Evolutionary conservation across 306 rosid species (phyloP), one percentile per base, ranked within the genome.

Genomic region (Corylus americana): DNA sequence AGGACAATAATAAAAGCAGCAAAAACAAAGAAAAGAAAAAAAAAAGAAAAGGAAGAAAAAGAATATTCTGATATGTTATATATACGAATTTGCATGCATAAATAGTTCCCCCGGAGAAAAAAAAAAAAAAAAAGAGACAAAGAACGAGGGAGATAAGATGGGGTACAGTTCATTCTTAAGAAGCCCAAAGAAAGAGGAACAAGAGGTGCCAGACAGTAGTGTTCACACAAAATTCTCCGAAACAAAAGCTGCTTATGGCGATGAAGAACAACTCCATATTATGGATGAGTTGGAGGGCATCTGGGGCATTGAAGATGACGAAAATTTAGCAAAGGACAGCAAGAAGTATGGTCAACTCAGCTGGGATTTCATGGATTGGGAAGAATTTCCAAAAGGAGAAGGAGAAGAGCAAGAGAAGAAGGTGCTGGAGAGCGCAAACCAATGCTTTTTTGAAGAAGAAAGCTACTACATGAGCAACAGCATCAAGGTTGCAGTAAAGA

Each of bases 131-230:
- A 74, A 55, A 57, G 12, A 49, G 4, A 25, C 58, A 18, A 18
- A 53, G 9, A 11, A 31, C 2, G 27, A 55, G 55, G 6, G 11
- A 64, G 51, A 71, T 11, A 72, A 49, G 71, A 85, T 85, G 88
- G 85, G 88, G 53, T 75, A 39, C 79, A 75, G 29, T 79, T 82
- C 88, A 20, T 82, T 82, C 74, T 66, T 82, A 51, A 85, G 72
- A 73, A 88, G 85, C 57, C 97, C 93, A 55, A 92, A 92, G 85
- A 81, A 80, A 84, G 93, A 92, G 80, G 95, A 92, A 77, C 91
- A 85, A 29, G 74, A 87, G 53, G 92, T 86, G 14, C 92, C 95
- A 17, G 87, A 90, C 22, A 42, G 45, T 42, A 8, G 75, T 44
- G 53, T 37, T 82, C 68, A 51, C 64, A 48, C 71, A 64, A 14